These are phyloP conservation scores for Boletus sp. DNA, from an alignment of 768 basidiomycete genomes.

Conservation along the genomic window DNA sequence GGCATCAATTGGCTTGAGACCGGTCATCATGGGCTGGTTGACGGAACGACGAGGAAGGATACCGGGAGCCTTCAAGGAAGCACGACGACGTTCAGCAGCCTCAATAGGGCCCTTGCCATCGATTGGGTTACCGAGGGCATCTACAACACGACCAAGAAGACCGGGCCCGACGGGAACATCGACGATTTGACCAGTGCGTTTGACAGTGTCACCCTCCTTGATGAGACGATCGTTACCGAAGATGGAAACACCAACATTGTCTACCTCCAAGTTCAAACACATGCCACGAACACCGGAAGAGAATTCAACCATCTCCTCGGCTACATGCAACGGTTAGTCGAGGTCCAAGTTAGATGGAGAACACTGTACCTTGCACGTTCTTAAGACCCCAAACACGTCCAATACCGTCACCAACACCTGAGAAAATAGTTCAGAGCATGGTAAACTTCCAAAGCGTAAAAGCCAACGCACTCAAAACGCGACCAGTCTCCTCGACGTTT, in stretches of 20 bases:
- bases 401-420: constrained; percentile 99
- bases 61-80: constrained; percentile 98
- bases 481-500: constrained; percentile 99
- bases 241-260: constrained; percentile 99
- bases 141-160: constrained; percentile 98
- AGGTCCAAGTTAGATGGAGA: background rate
- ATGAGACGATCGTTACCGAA: constrained; percentile 98
- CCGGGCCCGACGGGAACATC: constrained; percentile 98
- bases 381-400: constrained; percentile 98
- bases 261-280: constrained; percentile 99
- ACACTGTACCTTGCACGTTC: constrained; percentile 87
- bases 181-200: constrained; percentile 99
- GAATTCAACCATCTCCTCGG: constrained; percentile 99
- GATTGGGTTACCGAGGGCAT: constrained; percentile 99
- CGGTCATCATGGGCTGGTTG: constrained; percentile 99
- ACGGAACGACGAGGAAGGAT: constrained; percentile 99
- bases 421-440: constrained; percentile 6
- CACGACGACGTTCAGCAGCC: constrained; percentile 90
- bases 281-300: constrained; percentile 99
- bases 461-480: constrained; percentile 82
- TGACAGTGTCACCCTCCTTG: constrained; percentile 99
- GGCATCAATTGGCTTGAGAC: constrained; percentile 99
- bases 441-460: background rate
- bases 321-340: constrained; percentile 37
- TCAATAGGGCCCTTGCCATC: constrained; percentile 99